These are phyloP conservation scores for Thuja plicata DNA, from an alignment of 83 land plant genomes.

Conservation along the genomic window DNA sequence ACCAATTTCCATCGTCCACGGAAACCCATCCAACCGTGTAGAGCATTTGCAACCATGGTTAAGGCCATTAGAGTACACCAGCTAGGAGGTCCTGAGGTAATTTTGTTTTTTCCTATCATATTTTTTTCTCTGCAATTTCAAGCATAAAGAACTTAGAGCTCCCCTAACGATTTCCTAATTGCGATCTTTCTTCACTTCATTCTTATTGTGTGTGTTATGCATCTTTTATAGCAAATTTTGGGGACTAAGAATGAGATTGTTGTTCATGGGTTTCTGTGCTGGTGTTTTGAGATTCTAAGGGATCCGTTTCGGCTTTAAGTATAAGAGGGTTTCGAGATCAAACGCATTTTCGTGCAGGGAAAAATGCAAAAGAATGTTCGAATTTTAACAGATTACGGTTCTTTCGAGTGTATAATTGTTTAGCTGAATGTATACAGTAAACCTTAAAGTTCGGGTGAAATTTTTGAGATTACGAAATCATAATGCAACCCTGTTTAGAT, in stretches of 20 bases:
- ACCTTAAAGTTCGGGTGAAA: neutral
- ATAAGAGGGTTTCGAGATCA: neutral
- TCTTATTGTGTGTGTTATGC: neutral
- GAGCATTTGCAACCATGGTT: slow-evolving; percentile 39
- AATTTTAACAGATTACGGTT: neutral
- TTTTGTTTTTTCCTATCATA: too few species aligned
- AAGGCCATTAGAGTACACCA: slow-evolving; percentile 63
- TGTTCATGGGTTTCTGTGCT: too few species aligned
- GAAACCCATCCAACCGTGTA: neutral
- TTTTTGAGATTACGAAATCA: neutral
- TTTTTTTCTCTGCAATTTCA: too few species aligned
- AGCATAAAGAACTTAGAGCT: too few species aligned
- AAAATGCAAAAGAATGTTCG: neutral
- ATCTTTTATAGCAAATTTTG: too few species aligned
- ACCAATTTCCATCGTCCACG: neutral
- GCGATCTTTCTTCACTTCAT: too few species aligned
- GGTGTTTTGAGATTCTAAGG: neutral
- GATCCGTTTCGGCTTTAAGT: neutral
- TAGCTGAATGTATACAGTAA: too few species aligned
- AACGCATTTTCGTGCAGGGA: neutral
- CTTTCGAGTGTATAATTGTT: neutral
- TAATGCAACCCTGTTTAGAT: too few species aligned
- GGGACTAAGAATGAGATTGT: too few species aligned
- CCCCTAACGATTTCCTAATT: too few species aligned
- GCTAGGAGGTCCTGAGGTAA: slow-evolving; percentile 69